Evolutionary conservation across 164 flowering plant genomes (phyloP).

Genomic region (Vitis rotundifolia): DNA sequence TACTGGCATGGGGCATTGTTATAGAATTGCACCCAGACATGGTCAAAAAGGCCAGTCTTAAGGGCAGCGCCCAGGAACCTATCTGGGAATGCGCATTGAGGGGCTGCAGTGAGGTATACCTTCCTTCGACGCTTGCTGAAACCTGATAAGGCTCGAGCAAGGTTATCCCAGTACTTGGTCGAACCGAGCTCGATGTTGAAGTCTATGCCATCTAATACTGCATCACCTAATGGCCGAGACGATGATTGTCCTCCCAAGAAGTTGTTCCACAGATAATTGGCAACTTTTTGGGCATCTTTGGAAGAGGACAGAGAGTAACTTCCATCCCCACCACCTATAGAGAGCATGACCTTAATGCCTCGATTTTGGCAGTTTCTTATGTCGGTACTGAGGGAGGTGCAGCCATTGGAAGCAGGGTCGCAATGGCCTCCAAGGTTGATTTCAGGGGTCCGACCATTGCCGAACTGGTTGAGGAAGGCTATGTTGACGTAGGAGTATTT

Average conservation of each 20-base stretch:
- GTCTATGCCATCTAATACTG: constrained; percentile 48
- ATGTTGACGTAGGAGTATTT: constrained; percentile 35
- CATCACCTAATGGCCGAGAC: constrained; percentile 44
- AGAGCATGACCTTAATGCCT: constrained; percentile 50
- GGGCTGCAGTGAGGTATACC: constrained; percentile 49
- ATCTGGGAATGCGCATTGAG: constrained; percentile 55
- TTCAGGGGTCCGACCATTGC: constrained; percentile 37
- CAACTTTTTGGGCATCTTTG: constrained; percentile 39
- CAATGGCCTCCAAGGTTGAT: constrained; percentile 59
- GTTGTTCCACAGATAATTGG: constrained; percentile 46
- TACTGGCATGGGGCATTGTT: constrained; percentile 49
- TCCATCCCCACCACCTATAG: constrained; percentile 53
- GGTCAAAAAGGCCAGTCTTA: constrained; percentile 41
- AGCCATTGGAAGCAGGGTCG: constrained; percentile 34
- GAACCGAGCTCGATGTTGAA: constrained; percentile 44
- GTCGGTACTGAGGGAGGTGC: constrained; percentile 20
- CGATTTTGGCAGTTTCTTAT: constrained; percentile 31
- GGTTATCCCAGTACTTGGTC: constrained; percentile 26
- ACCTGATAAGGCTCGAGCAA: constrained; percentile 23
- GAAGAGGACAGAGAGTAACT: constrained; percentile 44
- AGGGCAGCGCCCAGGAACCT: constrained; percentile 26
- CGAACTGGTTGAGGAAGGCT: constrained; percentile 44
- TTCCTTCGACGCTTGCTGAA: constrained; percentile 18
- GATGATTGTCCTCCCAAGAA: constrained; percentile 45
- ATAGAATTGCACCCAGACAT: constrained; percentile 56